Percentiles rank a stretch among this genome's conserved stretches.
phyloP scores from a whole-genome alignment of 2,329 filamentous ascomycete genomes.

The Aaosphaeria arxii region DNA sequence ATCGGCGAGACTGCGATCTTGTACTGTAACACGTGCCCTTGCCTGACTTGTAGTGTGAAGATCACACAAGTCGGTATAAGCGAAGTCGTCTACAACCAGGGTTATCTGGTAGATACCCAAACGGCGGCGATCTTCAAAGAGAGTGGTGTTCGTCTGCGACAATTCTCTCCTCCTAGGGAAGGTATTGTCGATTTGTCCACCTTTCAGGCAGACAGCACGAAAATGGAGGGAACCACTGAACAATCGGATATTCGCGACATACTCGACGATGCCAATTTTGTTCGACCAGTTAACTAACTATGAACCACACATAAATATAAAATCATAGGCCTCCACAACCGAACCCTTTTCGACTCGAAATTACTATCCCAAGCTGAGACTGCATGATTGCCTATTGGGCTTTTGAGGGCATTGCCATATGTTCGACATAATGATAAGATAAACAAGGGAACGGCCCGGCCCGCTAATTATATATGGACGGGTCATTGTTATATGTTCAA shows the following conservation, averaged over 20 bases:
- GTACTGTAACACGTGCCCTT: conserved; percentile 96
- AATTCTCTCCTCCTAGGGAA: conserved; percentile 66
- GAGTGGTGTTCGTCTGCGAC: conserved; percentile 79
- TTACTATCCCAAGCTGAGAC: too few species aligned
- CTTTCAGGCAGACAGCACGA: neutral
- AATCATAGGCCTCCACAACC: too few species aligned
- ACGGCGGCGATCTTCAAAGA: conserved; percentile 78
- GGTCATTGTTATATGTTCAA: too few species aligned
- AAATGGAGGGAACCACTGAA: neutral
- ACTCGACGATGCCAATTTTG: conserved; percentile 20
- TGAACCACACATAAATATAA: too few species aligned
- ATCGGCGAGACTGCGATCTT: conserved; percentile 79
- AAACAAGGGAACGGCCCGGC: too few species aligned
- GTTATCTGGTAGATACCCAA: conserved; percentile 86
- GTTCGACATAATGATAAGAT: too few species aligned
- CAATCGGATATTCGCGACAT: conserved; percentile 17
- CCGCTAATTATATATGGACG: too few species aligned
- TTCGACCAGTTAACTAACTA: conserved; percentile 8
- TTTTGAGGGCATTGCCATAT: too few species aligned
- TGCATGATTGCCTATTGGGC: too few species aligned
- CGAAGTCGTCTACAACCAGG: conserved; percentile 91
- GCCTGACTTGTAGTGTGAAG: conserved; percentile 96
- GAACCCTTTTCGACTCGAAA: too few species aligned
- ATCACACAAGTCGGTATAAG: conserved; percentile 94
- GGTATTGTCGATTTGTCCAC: conserved; percentile 29